Evolutionary conservation across 2,329 filamentous ascomycete species (phyloP).

Genomic region (Penicillium sp.): DNA sequence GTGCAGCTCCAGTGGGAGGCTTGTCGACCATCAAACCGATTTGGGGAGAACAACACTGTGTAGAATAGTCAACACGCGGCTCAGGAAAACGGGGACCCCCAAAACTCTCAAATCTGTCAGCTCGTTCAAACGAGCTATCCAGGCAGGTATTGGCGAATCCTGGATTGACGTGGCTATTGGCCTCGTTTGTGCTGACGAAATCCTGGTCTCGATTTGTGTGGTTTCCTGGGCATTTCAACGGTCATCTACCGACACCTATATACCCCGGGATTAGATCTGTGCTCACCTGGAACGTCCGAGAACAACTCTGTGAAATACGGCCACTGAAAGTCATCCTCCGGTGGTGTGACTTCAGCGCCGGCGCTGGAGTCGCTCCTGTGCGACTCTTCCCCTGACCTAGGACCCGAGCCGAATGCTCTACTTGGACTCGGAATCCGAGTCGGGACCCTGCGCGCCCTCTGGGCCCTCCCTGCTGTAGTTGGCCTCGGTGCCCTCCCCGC

Average conservation of each 20-base stretch:
- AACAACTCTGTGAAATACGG: background rate
- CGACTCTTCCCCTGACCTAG: background rate
- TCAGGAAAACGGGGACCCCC: background rate
- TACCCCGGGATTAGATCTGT: background rate
- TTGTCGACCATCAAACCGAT: slow-evolving; percentile 5
- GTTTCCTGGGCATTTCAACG: background rate
- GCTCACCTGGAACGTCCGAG: slow-evolving; percentile 1
- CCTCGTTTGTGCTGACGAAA: background rate
- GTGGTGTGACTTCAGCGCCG: slow-evolving; percentile 1
- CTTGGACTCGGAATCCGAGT: background rate
- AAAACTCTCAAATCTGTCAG: background rate
- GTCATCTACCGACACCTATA: background rate
- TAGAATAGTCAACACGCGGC: background rate
- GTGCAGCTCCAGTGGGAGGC: background rate
- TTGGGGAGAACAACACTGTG: background rate
- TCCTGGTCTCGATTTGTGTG: background rate
- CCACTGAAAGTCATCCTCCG: background rate
- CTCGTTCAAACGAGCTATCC: background rate
- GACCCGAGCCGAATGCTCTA: background rate
- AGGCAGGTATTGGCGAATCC: background rate
- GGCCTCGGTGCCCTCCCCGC: background rate
- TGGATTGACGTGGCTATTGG: background rate
- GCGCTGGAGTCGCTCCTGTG: background rate
- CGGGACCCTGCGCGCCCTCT: background rate
- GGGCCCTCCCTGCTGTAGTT: background rate